phyloP scores from a whole-genome alignment of 805 yeast genomes.

The Metschnikowia shivogae region DNA sequence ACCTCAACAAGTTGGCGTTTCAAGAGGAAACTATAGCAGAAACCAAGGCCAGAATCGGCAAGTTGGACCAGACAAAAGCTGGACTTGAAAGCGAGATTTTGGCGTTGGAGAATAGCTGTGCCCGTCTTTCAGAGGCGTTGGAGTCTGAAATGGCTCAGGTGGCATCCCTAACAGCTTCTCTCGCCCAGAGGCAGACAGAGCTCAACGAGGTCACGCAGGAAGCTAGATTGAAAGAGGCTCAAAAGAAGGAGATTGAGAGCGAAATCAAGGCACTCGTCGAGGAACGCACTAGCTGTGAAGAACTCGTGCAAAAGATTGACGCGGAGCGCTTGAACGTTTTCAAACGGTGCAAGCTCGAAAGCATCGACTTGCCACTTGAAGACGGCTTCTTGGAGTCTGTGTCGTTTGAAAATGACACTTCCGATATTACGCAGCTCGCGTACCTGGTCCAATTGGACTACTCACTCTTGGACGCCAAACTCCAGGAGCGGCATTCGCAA shows the following conservation, averaged over 20 bases:
- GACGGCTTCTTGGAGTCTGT: constrained; percentile 59
- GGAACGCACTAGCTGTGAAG: constrained; percentile 43
- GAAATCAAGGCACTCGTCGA: constrained; percentile 30
- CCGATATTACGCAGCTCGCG: constrained; percentile 33
- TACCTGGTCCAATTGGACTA: constrained; percentile 56
- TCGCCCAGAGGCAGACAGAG: constrained; percentile 25
- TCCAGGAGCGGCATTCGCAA: constrained; percentile 38
- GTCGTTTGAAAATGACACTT: constrained; percentile 53
- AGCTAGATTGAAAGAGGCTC: constrained; percentile 13
- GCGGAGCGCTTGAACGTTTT: constrained; percentile 56
- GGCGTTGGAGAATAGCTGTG: constrained; percentile 32
- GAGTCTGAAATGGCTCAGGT: constrained; percentile 29
- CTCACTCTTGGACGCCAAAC: constrained; percentile 38
- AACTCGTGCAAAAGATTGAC: constrained; percentile 49
- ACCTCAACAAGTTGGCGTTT: constrained; percentile 59
- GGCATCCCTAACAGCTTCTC: neutral
- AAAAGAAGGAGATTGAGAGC: constrained; percentile 29
- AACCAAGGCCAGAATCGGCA: constrained; percentile 43
- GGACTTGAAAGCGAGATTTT: constrained; percentile 25
- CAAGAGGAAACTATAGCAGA: constrained; percentile 58
- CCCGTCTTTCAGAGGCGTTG: constrained; percentile 31
- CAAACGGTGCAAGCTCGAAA: constrained; percentile 72
- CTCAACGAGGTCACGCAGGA: constrained; percentile 28
- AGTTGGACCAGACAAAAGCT: constrained; percentile 26
- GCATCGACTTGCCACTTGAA: constrained; percentile 55